A percentile compares a stretch with the other conserved stretches of the same genome.
phyloP scores from a whole-genome alignment of 2,329 filamentous ascomycete species.

The Fusarium denticulatum region DNA sequence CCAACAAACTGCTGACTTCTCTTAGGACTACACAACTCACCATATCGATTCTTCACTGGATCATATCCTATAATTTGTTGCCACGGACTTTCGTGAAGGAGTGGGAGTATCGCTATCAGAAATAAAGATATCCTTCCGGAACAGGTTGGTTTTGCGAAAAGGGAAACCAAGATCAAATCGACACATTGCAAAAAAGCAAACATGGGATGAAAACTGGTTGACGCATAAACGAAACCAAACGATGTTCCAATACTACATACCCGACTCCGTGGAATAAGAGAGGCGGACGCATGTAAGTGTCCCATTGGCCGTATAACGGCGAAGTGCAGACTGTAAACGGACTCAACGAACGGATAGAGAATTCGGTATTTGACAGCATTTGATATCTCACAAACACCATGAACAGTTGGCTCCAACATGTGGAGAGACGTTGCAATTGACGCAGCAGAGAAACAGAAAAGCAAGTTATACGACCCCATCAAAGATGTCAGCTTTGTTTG shows the following conservation, averaged over 20 bases:
- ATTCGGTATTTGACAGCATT: not conserved
- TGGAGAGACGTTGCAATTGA: conserved; percentile 10
- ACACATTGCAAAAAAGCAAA: not conserved
- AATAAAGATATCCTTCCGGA: not conserved
- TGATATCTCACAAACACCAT: not conserved
- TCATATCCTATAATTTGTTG: no score
- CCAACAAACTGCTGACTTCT: not conserved
- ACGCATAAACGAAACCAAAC: not conserved
- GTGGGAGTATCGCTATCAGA: not conserved
- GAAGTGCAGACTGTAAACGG: not conserved
- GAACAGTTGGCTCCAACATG: not conserved
- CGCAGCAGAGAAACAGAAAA: not conserved
- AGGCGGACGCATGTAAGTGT: not conserved
- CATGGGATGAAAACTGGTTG: not conserved
- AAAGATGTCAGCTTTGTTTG: not conserved
- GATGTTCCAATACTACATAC: not conserved
- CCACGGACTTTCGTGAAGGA: not conserved
- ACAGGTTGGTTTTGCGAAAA: not conserved
- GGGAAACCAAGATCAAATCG: not conserved
- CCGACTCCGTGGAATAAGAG: not conserved
- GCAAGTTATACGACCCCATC: not conserved
- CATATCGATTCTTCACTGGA: not conserved
- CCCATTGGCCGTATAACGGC: not conserved
- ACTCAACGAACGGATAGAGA: not conserved
- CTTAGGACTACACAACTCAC: no score